A percentile compares a stretch with the other conserved stretches of the same genome.
Conservation (phyloP, 495 filamentous ascomycete species). For the Penicillium soppii region DNA sequence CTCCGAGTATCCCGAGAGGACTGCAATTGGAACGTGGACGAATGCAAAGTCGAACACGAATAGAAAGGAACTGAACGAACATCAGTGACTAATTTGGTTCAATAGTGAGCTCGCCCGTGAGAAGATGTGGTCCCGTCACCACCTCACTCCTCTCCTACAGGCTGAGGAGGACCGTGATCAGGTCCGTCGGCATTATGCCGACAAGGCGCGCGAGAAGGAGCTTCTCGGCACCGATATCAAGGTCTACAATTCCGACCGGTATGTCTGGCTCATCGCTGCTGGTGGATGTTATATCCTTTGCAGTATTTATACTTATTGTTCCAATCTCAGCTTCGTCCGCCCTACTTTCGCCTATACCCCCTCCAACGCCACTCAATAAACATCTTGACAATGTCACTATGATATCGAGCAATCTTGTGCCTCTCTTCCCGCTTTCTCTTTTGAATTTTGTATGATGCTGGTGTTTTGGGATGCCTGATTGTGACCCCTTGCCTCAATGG, state of each 20-base stretch:
- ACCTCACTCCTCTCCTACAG: slow-evolving; percentile 88
- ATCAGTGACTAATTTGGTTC: slow-evolving; percentile 1
- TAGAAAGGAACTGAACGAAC: not conserved
- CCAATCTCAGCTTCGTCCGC: slow-evolving; percentile 40
- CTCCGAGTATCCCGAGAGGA: slow-evolving; percentile 5
- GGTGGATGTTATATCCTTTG: not conserved
- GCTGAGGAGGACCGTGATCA: slow-evolving; percentile 95
- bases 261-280: slow-evolving; percentile 31
- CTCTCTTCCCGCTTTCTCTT: slow-evolving; percentile 4
- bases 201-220: slow-evolving; percentile 86
- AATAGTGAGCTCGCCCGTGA: slow-evolving; percentile 87
- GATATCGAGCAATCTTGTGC: slow-evolving; percentile 1
- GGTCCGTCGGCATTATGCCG: slow-evolving; percentile 78
- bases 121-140: slow-evolving; percentile 95
- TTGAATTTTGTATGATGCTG: slow-evolving; percentile 11
- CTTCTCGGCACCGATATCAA: slow-evolving; percentile 75
- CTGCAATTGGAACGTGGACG: slow-evolving; percentile 6
- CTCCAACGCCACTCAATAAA: slow-evolving; percentile 39
- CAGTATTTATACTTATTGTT: not conserved
- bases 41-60: not conserved
- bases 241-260: slow-evolving; percentile 88
- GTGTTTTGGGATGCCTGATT: slow-evolving; percentile 8
- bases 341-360: slow-evolving; percentile 49
- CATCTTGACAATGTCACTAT: slow-evolving; percentile 1
- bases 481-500: slow-evolving; percentile 1